Evolutionary conservation across 129 eudicot genomes (phyloP), one percentile per base, ranked within the genome.

Genomic region (Saposhnikovia divaricata): DNA sequence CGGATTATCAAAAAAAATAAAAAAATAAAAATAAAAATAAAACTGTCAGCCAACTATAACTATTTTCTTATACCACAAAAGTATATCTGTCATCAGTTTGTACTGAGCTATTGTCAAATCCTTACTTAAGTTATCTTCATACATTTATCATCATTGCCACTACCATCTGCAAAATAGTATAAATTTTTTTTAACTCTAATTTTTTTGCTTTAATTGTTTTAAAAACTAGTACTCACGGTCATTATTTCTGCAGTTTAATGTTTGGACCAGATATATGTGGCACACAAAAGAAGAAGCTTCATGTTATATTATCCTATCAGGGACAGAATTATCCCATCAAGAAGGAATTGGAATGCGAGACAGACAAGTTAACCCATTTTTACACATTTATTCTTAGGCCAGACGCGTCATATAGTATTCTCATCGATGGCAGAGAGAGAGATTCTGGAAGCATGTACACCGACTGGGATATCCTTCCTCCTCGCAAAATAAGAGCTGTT

Each of bases 401-500:
- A n/a, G 92, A 88, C 80, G 88, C 88, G 59, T 81, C 88, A 7
- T 88, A 86, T 79, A 88, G 86, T 84, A 73, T 88, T 72, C 86
- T 86, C 19, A 55, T 88, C 44, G 92, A 88, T 82, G 84, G 84
- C 45, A 84, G 80, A 19, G 92, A 88, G 80, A 86, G 84, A 70
- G 88, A 86, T n/a, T 25, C 88, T 61, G 92, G 92, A 40, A 88
- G 92, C 87, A 61, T 88, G 88, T 88, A 88, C 47, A 55, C 83
- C 44, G 92, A 88, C 82, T 88, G 89, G 89, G 89, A 88, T 78
- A 79, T 88, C 76, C 84, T 88, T 47, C 92, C 89, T 80, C 88
- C 89, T 13, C 80, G 68, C 55, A 79, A 88, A 73, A 88, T 88
- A 75, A 88, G 82, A 81, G 89, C 80, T 77, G 77, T 84, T 28